Base-by-base conservation (phyloP, 1,284 basidiomycete species). In the Thelephora terrestris region DNA sequence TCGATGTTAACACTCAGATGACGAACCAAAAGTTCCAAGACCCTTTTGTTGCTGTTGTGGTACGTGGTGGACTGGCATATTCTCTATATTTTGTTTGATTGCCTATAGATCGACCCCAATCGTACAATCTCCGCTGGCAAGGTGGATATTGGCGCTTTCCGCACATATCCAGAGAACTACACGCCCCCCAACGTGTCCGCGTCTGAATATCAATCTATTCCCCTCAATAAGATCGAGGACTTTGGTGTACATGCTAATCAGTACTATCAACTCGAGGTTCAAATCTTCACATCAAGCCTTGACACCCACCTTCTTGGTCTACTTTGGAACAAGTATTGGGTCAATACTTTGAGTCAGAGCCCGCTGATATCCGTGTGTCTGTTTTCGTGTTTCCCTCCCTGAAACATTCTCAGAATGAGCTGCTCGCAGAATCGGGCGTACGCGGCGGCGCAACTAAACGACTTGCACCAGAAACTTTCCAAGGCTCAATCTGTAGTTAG, bases 261-360 rank as follows among this genome's bases (percentile, higher is more conserved):
- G 53, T 99, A 99, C 65, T 99, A 99, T 64, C 85, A 82, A 16
- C 76, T 99, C 20, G 91, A 95, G 42, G 84, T 99, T 20, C 87
- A 95, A 64, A 86, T 96, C 48, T 99, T 97, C 79, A 98, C 95
- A 66, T 87, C 83, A 17, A 81, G 76, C 50, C 68, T 94, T 40
- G 95, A 99, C 61, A 82, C 81, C 18, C 81, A 92, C 57, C 68
- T 99, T 12, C 73, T 99, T 25, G 88, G 88, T 27, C 68, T 94
- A 61, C 68, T 99, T 20, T 99, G 95, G 95, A 97, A 99, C 71
- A 98, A 98, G 69, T 99, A 99, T 60, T 99, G 95, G 95, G 91
- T 95, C 17, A 93, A 91, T 58, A 98, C 95, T 0, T 74, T 99
- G 27, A 89, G 87, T 59, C 90, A 93, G 61, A 92, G 87, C 59